Evolutionary conservation across 768 basidiomycete species (phyloP).

Genomic region (Chalciporus piperatus): DNA sequence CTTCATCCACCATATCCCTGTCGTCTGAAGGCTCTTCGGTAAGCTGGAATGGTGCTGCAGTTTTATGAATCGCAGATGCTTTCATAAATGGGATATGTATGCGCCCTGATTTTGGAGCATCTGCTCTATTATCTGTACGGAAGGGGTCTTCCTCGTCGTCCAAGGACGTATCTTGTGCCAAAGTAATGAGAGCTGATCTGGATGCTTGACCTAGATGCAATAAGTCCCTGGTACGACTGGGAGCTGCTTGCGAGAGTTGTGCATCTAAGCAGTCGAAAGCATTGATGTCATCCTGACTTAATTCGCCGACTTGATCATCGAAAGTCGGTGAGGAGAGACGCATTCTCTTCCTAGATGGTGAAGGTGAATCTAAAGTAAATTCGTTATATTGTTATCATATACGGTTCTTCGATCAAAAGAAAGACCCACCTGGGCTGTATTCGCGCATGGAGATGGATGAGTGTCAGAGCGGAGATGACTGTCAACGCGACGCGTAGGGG

Average conservation of each 20-base stretch:
- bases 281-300: slow-evolving; percentile 54
- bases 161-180: neutral
- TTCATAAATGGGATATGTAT: slow-evolving; percentile 19
- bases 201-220: neutral
- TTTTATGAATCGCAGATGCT: slow-evolving; percentile 11
- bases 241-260: slow-evolving; percentile 37
- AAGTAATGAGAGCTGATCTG: neutral
- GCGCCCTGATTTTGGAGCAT: neutral
- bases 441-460: neutral
- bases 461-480: neutral
- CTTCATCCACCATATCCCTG: slow-evolving; percentile 38
- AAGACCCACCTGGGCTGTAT: neutral
- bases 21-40: slow-evolving; percentile 4
- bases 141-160: slow-evolving; percentile 26
- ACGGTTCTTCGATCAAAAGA: neutral
- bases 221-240: neutral
- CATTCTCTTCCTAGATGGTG: slow-evolving; percentile 55
- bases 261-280: slow-evolving; percentile 54
- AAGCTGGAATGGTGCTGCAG: neutral
- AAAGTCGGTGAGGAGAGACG: slow-evolving; percentile 67
- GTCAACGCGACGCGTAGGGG: slow-evolving; percentile 3
- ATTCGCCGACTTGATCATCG: slow-evolving; percentile 48
- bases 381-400: neutral
- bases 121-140: neutral
- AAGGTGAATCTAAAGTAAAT: slow-evolving; percentile 20